Evolutionary conservation across 306 rosid genomes (phyloP).

Genomic region (Vigna radiata): DNA sequence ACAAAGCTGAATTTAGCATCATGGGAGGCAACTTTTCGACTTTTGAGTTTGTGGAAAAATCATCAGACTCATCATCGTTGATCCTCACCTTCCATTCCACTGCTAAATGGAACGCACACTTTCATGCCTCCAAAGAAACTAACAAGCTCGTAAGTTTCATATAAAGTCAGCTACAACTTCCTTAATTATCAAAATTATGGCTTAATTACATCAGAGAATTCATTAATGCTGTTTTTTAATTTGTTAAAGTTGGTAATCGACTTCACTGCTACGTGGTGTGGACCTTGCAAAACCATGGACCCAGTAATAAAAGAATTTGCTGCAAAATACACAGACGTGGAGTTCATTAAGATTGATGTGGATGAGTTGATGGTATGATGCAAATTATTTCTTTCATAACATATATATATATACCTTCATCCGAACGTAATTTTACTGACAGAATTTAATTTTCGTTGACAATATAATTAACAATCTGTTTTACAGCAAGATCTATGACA

Average conservation of each 20-base stretch:
- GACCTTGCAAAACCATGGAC: slow-evolving; percentile 78
- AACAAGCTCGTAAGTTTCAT: slow-evolving; percentile 66
- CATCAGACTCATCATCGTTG: slow-evolving; percentile 28
- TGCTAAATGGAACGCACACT: slow-evolving; percentile 66
- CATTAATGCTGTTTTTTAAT: neutral
- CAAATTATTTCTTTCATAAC: neutral
- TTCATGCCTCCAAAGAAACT: slow-evolving; percentile 54
- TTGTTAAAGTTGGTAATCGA: slow-evolving; percentile 74
- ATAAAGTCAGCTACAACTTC: neutral
- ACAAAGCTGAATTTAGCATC: slow-evolving; percentile 4
- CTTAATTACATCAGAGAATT: neutral
- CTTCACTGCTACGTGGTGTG: slow-evolving; percentile 91
- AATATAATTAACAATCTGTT: too few species aligned
- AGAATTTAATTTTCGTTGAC: neutral
- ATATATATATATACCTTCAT: neutral
- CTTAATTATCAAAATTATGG: too few species aligned
- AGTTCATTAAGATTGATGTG: slow-evolving; percentile 74
- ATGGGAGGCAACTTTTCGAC: slow-evolving; percentile 62
- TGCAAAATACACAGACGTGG: slow-evolving; percentile 59
- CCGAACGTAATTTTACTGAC: neutral
- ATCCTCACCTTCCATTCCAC: slow-evolving; percentile 57
- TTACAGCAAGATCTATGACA: too few species aligned
- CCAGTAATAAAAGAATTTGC: slow-evolving; percentile 65
- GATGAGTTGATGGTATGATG: slow-evolving; percentile 62
- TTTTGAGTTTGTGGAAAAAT: slow-evolving; percentile 4